Evolutionary conservation across 1,139 yeast genomes (phyloP).

Genomic region (Pichia sp.): DNA sequence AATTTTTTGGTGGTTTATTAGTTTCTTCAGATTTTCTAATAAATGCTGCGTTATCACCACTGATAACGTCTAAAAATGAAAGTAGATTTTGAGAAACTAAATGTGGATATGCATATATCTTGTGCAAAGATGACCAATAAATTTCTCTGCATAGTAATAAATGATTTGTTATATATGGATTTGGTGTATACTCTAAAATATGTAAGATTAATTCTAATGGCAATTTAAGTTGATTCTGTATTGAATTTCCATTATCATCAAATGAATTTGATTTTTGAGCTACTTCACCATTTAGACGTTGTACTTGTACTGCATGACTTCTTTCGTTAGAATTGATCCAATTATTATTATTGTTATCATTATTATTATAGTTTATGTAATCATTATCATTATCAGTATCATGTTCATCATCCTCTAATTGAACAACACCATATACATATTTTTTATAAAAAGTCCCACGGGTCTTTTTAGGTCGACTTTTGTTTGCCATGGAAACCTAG

Average conservation of each 20-base stretch:
- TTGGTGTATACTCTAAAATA: slow-evolving; percentile 42
- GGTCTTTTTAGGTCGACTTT: slow-evolving; percentile 75
- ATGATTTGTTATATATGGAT: slow-evolving; percentile 43
- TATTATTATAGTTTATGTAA: neutral
- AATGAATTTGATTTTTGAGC: too few species aligned
- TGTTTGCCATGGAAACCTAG: slow-evolving; percentile 57
- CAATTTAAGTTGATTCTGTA: slow-evolving; percentile 28
- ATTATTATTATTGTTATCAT: neutral
- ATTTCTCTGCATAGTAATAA: slow-evolving; percentile 58
- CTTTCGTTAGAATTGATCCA: neutral
- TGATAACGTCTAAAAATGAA: slow-evolving; percentile 52
- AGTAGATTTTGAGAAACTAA: slow-evolving; percentile 63
- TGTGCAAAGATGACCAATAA: slow-evolving; percentile 52
- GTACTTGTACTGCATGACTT: neutral
- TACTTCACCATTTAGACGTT: too few species aligned
- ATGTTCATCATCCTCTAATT: slow-evolving; percentile 1
- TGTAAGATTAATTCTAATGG: slow-evolving; percentile 58
- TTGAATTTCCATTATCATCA: neutral
- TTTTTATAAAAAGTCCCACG: slow-evolving; percentile 66
- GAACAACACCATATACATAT: slow-evolving; percentile 54
- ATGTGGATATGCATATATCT: slow-evolving; percentile 57
- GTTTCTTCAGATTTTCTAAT: slow-evolving; percentile 8
- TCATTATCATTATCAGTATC: too few species aligned
- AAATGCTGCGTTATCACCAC: slow-evolving; percentile 19
- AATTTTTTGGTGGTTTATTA: slow-evolving; percentile 1